Evolutionary conservation across 2,329 filamentous ascomycete genomes (phyloP), one percentile per base, ranked within the genome.

Genomic region (Decorospora gaudefroyi): DNA sequence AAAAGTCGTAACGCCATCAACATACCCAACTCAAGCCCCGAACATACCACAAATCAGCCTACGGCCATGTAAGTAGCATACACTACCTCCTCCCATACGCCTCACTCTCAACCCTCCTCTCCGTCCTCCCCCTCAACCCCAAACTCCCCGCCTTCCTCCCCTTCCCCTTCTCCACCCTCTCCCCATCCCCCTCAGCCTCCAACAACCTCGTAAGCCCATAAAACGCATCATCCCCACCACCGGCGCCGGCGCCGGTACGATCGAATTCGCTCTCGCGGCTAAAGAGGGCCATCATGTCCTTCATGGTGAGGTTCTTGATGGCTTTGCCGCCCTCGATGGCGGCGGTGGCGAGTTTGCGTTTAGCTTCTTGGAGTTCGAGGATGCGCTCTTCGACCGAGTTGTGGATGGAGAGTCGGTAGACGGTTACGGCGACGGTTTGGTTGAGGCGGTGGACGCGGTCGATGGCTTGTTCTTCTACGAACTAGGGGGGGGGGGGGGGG

Each of bases 401-500:
- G 55, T 83, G 82, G 49, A 99, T 85, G 2, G 90, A 96, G 61
- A 99, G 82, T 62, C 93, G 95, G 77, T 96, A 99, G 52, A 99
- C 90, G 42, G 92, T 83, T 22, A 99, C 93, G 65, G 97, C 91
- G 27, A 92, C 80, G 1, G 90, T 96, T 72, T 99, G 93, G 27
- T 95, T 97, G 39, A 99, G 85, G n/a, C 93, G 90, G 68, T 99
- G 93, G 17, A 99, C 93, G 41, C 93, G 90, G 71, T 99, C 93
- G 59, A 99, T 99, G 34, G 93, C 93, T 77, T 99, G 93, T 70
- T 99, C 93, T 76, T 99, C 93, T 22, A 99, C 90, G 65, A 99
- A 99, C 81, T 88, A n/a, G n/a, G n/a, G n/a, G n/a, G n/a, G n/a
- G n/a, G n/a, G n/a, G n/a, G n/a, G n/a, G 51, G 7, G 6, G 21